A percentile compares a stretch with the other conserved stretches of the same genome.
These are phyloP conservation scores for Trichoderma atroviride DNA, from an alignment of 2,329 filamentous ascomycete genomes.

Conservation along the genomic window DNA sequence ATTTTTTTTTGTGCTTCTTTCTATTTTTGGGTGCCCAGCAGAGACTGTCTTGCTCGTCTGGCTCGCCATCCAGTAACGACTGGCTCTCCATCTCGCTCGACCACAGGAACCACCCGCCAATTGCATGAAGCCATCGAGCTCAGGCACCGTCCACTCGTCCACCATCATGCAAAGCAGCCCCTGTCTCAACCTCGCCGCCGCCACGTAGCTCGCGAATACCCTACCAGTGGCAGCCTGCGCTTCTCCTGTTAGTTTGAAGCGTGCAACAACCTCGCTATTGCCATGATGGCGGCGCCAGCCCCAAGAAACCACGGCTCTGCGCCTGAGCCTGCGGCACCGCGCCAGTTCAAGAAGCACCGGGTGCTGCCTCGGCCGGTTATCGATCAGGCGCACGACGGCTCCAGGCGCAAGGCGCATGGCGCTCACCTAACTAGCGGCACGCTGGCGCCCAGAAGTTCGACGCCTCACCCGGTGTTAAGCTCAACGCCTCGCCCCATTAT, in stretches of 20 bases:
- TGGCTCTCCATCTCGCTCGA: slow-evolving; percentile 9
- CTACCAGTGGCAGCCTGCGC: slow-evolving; percentile 19
- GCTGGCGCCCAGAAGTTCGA: slow-evolving; percentile 31
- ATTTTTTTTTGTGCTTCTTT: slow-evolving; percentile 5
- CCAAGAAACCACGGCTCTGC: slow-evolving; percentile 4
- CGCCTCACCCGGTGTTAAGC: slow-evolving; percentile 37
- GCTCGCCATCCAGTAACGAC: neutral
- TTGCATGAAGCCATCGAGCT: slow-evolving; percentile 29
- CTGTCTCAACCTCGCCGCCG: slow-evolving; percentile 29
- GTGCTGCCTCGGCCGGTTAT: slow-evolving; percentile 43
- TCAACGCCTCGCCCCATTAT: slow-evolving; percentile 28
- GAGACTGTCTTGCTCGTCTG: slow-evolving; percentile 5
- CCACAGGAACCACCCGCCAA: slow-evolving; percentile 12
- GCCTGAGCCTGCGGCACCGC: slow-evolving; percentile 30
- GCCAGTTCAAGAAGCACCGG: slow-evolving; percentile 53
- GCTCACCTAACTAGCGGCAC: slow-evolving; percentile 37
- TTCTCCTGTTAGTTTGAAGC: slow-evolving; percentile 24
- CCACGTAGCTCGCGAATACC: slow-evolving; percentile 25
- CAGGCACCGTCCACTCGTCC: slow-evolving; percentile 25
- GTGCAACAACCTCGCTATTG: slow-evolving; percentile 29
- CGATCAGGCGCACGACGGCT: slow-evolving; percentile 34
- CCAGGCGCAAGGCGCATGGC: slow-evolving; percentile 32
- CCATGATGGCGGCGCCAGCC: slow-evolving; percentile 26
- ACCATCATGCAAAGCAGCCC: slow-evolving; percentile 32
- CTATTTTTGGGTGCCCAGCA: slow-evolving; percentile 2